Evolutionary conservation across 345 rosid genomes (phyloP), one percentile per base, ranked within the genome.

Genomic region (Clausena lansium): DNA sequence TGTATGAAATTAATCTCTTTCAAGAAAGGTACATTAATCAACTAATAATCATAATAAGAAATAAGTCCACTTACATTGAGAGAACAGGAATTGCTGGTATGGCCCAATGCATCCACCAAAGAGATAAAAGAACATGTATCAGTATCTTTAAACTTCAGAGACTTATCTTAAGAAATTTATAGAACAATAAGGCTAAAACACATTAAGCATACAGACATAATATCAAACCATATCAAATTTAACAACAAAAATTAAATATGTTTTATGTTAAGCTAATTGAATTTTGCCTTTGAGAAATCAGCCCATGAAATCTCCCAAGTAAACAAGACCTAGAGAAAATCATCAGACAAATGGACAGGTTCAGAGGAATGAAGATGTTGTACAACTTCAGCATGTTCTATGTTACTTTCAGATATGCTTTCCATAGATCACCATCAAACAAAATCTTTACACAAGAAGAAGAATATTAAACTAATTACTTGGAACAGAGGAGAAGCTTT

Each of bases 41-140:
- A 68, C 30, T 71, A 50, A 77, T 70, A 70, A 62, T 71, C 47
- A 45, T 75, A 69, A 45, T 80, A 60, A 71, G 78, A 52, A 28
- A 67, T 69, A 81, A 76, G 70, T 80, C 47, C 71, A 91, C 98
- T 90, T 88, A 96, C 99, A 87, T 91, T 85, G 99, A 96, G 67
- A 96, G 90, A 81, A 96, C 90, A 78, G 99, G 99, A 81, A 96
- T 96, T 78, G 97, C 99, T 96, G 98, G 80, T 73, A 84, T 81
- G 52, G 70, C 85, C 87, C 77, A 65, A 80, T 69, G 80, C 87
- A 85, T 72, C 82, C 85, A 86, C 69, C 79, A 76, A 82, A 83
- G 59, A 81, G 70, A 71, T 63, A 80, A 66, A 77, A 78, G 39
- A 83, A 80, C 63, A 78, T 7, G 59, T 27, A 70, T 87, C 80